Evolutionary conservation across 257 asterid species (phyloP).

Genomic region (Voacanga thouarsii): DNA sequence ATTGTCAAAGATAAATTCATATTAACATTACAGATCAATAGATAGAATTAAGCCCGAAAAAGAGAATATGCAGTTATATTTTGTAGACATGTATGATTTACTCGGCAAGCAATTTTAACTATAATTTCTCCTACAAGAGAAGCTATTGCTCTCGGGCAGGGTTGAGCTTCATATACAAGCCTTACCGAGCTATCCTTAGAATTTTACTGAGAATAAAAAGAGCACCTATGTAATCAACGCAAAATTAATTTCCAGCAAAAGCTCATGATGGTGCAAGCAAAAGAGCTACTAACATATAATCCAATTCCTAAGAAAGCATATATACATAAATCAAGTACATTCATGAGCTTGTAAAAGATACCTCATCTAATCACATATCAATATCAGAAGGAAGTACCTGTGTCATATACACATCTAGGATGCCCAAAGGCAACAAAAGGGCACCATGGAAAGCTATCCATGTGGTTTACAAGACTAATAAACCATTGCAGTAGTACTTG

Average conservation of each 20-base stretch:
- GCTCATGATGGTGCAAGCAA: neutral
- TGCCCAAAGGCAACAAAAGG: neutral
- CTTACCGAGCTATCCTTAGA: constrained; percentile 92
- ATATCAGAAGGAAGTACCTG: neutral
- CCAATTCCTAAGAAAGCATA: neutral
- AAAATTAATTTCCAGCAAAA: neutral
- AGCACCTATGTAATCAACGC: constrained; percentile 7
- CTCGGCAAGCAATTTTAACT: constrained; percentile 90
- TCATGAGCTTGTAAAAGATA: neutral
- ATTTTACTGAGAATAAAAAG: constrained; percentile 59
- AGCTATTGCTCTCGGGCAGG: constrained; percentile 79
- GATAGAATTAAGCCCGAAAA: neutral
- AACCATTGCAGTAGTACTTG: neutral
- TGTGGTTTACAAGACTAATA: neutral
- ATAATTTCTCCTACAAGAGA: constrained; percentile 82
- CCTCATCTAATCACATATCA: neutral
- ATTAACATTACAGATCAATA: neutral
- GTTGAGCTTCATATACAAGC: constrained; percentile 99
- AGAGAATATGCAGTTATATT: neutral
- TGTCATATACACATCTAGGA: neutral
- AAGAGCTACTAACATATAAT: neutral
- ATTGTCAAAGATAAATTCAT: constrained; percentile 30
- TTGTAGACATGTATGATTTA: constrained; percentile 81
- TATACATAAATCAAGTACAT: neutral
- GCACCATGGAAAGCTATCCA: neutral